A percentile compares a stretch with the other conserved stretches of the same genome.
These are phyloP conservation scores for Skeletonema marinoi DNA, from an alignment of 108 stramenopile species.

Conservation along the genomic window DNA sequence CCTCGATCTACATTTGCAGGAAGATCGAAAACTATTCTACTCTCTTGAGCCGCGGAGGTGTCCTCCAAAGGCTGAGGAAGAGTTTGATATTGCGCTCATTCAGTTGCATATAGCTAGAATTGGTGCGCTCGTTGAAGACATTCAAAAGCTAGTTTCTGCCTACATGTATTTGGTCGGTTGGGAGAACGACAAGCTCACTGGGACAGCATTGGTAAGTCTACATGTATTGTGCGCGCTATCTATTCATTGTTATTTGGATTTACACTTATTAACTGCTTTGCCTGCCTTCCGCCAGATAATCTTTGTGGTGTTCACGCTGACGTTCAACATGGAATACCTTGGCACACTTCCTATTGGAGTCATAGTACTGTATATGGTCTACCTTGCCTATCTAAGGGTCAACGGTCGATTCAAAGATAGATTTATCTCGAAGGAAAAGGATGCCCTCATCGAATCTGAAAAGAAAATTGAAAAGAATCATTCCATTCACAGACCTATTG, in stretches of 20 bases:
- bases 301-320: conserved; percentile 39
- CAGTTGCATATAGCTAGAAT: conserved; percentile 78
- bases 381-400: conserved; percentile 43
- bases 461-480: conserved; percentile 53
- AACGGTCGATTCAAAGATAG: conserved; percentile 48
- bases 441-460: conserved; percentile 52
- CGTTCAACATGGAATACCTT: conserved; percentile 49
- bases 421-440: conserved; percentile 64
- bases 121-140: conserved; percentile 55
- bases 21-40: conserved; percentile 64
- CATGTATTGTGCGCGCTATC: conserved; percentile 15
- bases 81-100: conserved; percentile 67
- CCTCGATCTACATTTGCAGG: conserved; percentile 63
- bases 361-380: conserved; percentile 57
- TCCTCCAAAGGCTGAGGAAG: conserved; percentile 59
- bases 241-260: not conserved
- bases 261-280: not conserved
- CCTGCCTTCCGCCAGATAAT: conserved; percentile 14
- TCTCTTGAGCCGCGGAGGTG: conserved; percentile 51
- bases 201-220: conserved; percentile 45
- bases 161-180: conserved; percentile 74
- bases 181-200: conserved; percentile 69
- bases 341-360: conserved; percentile 53
- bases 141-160: conserved; percentile 48
- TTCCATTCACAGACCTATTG: conserved; percentile 65